Evolutionary conservation across 192 early-diverging fungal genomes (phyloP), one percentile per base, ranked within the genome.

Genomic region (Gaertneriomyces semiglobifer): DNA sequence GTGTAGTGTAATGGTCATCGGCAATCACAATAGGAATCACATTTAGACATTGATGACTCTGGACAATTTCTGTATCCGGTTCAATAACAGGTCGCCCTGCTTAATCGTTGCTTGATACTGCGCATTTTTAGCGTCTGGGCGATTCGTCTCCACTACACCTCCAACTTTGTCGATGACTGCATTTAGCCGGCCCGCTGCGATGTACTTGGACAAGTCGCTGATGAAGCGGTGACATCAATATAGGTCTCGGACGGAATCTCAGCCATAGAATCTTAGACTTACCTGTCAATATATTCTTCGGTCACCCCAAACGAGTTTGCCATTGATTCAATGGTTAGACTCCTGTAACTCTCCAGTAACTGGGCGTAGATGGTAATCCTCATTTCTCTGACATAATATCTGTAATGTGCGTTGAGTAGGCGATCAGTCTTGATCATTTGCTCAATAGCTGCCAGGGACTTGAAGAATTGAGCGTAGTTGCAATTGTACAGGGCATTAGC

Each of bases 121-220:
- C 14, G 93, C 93, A 69, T 99, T 99, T 87, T 99, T 99, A 12
- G 90, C 87, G 62, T 99, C 97, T 4, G 95, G 94, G 61, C 97
- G 85, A 82, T 98, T 98, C 18, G 94, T 99, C 69, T 94, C 93
- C 16, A 99, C 92, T 44, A 97, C 88, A 7, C 97, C 97, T 64
- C 88, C 90, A 9, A 99, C 97, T 77, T 99, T 99, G 79, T 99
- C 97, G 77, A 99, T 98, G 10, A 96, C 94, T 64, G 93, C 96
- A 80, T 99, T 96, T 46, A 99, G 80, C 42, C 97, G 90, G 10
- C 95, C 94, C 10, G 93, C 90, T 16, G 95, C 92, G 74, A 98
- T 94, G 75, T 95, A 98, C 60, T 88, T 89, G 53, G 92, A 89
- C 59, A 99, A 77, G 74, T 99, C 97, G 70, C 90, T 92, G 45